These are phyloP conservation scores for Annona cherimola DNA, from an alignment of 164 flowering plant species.

Conservation along the genomic window DNA sequence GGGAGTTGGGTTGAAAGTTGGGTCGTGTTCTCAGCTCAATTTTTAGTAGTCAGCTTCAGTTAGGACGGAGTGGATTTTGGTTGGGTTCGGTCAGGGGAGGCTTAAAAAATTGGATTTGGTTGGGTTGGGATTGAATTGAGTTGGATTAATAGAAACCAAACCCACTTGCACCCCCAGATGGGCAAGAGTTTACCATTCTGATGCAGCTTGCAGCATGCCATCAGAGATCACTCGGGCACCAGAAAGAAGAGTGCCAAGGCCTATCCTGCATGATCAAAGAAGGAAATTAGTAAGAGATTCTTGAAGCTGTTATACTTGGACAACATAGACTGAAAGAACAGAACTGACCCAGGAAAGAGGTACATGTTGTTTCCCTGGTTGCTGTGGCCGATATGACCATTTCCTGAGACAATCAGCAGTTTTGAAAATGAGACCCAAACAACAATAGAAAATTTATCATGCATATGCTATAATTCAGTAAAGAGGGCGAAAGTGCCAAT, in stretches of 20 bases:
- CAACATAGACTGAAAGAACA: background rate
- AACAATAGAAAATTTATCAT: background rate
- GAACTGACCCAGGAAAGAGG: constrained; percentile 91
- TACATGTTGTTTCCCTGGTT: constrained; percentile 99
- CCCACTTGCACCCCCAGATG: background rate
- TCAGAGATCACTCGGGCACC: constrained; percentile 85
- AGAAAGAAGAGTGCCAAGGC: constrained; percentile 91
- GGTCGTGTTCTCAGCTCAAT: background rate
- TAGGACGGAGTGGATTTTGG: background rate
- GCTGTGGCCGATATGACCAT: constrained; percentile 81
- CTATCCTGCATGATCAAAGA: constrained; percentile 56
- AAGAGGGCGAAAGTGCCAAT: too few relatives aligned
- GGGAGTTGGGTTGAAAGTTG: background rate
- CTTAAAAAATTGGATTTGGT: too few relatives aligned
- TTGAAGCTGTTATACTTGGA: background rate
- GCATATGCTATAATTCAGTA: too few relatives aligned
- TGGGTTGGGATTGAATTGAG: too few relatives aligned
- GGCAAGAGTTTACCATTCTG: constrained; percentile 61
- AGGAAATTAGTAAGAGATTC: background rate
- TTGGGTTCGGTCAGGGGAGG: background rate
- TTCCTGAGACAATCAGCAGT: constrained; percentile 40
- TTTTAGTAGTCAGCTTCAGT: background rate
- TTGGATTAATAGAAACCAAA: too few relatives aligned
- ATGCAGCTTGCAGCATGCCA: constrained; percentile 98
- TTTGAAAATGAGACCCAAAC: background rate